phyloP scores from a whole-genome alignment of 495 filamentous ascomycete species.

The Tuber melanosporum region DNA sequence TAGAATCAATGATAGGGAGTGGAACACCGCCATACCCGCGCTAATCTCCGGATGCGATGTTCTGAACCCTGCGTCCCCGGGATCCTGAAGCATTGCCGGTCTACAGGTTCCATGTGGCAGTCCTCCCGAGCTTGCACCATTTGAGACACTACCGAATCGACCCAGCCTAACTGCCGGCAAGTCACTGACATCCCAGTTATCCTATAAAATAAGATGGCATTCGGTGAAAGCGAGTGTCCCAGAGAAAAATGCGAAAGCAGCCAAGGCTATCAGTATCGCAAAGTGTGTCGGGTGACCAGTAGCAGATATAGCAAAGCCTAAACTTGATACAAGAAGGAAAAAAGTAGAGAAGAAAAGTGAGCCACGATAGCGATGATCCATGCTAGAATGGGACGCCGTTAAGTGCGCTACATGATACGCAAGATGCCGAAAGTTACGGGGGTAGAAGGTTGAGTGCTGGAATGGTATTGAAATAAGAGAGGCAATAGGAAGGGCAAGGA shows the following conservation, averaged over 20 bases:
- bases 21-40: constrained; percentile 64
- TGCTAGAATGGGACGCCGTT: constrained; percentile 44
- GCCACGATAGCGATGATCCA: constrained; percentile 61
- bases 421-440: constrained; percentile 51
- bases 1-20: constrained; percentile 58
- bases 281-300: constrained; percentile 53
- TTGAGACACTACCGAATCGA: constrained; percentile 54
- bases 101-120: constrained; percentile 49
- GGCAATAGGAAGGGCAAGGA: constrained; percentile 58
- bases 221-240: constrained; percentile 68
- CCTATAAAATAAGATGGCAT: constrained; percentile 71
- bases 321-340: constrained; percentile 57
- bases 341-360: constrained; percentile 55
- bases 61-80: constrained; percentile 22
- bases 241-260: constrained; percentile 59
- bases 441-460: constrained; percentile 62
- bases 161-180: constrained; percentile 44
- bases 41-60: constrained; percentile 54
- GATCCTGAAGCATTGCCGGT: constrained; percentile 59
- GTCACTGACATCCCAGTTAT: constrained; percentile 70
- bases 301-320: constrained; percentile 59
- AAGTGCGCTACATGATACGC: constrained; percentile 55
- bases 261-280: constrained; percentile 59
- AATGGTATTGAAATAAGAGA: constrained; percentile 63
- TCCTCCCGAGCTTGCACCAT: constrained; percentile 50